A percentile compares a stretch with the other conserved stretches of the same genome.
Conservation (phyloP, 768 basidiomycete genomes). For the Suillus bovinus region DNA sequence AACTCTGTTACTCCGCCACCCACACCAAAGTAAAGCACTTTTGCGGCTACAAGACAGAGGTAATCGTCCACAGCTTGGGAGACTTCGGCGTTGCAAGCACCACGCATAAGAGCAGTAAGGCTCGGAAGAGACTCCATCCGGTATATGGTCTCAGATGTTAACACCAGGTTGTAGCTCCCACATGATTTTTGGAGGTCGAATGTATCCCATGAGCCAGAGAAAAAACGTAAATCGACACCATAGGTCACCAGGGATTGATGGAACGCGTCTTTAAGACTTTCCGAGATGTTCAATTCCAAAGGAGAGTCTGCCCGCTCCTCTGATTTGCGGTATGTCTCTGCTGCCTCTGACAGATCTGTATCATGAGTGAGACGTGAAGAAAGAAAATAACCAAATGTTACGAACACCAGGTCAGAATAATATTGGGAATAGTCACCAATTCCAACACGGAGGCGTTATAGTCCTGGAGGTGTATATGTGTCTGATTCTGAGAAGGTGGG, state of each 20-base stretch:
- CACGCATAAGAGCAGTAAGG: conserved; percentile 54
- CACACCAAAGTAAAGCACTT: conserved; percentile 93
- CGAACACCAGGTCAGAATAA: conserved; percentile 83
- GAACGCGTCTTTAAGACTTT: conserved; percentile 67
- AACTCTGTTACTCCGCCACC: conserved; percentile 87
- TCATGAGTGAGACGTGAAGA: not conserved
- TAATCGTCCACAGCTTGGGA: conserved; percentile 13
- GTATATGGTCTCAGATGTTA: conserved; percentile 96
- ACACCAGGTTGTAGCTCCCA: conserved; percentile 63
- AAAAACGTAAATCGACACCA: conserved; percentile 69
- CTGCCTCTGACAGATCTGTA: conserved; percentile 63
- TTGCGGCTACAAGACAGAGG: conserved; percentile 82
- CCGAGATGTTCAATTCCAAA: conserved; percentile 62
- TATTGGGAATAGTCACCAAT: conserved; percentile 77
- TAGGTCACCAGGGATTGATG: conserved; percentile 50
- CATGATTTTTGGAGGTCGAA: conserved; percentile 40
- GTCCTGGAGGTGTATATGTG: conserved; percentile 82
- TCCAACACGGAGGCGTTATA: conserved; percentile 84
- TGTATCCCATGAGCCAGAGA: conserved; percentile 77
- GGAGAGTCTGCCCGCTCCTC: conserved; percentile 32
- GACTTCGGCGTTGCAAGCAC: conserved; percentile 30
- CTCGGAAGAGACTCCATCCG: conserved; percentile 59
- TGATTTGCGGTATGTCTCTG: conserved; percentile 43
- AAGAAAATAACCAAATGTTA: conserved; percentile 12
- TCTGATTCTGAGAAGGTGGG: conserved; percentile 29